Base-by-base conservation (phyloP, 768 basidiomycete species). In the Rhizopogon roseolus region DNA sequence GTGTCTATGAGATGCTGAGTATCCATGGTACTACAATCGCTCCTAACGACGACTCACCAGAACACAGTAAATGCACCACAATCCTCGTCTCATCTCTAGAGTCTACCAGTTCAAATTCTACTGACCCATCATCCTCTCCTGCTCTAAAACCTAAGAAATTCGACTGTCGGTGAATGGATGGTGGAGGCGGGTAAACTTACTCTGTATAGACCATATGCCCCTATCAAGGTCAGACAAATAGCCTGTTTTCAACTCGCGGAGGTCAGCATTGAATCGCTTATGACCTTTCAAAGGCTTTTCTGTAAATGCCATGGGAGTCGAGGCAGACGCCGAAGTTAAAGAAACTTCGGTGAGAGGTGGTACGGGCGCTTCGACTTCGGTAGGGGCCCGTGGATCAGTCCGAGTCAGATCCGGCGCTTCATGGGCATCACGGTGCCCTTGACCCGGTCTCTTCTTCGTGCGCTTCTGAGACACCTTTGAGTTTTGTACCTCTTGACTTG, bases 91-190 rank as follows among this genome's bases (percentile, higher is more conserved):
- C 64, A 7, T 62, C 67, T 37, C 66, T 69, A 28, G 51, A 51
- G n/a, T 75, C 63, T 41, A 67, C 62, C 22, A 85, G 67, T 11
- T 61, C 61, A 29, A 84, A 69, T 50, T 83, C 76, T n/a, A 88
- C 67, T n/a, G 78, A 74, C 14, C 83, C 84, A 57, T 86, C 85
- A 48, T 86, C 85, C 27, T 86, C 84, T 27, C 84, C 84, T 25
- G 73, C 42, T 28, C 69, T 64, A n/a, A 84, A 62, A 49, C 66
- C 85, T 88, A 61, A 11, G 7, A 50, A 14, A 44, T 17, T 41
- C n/a, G 32, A 14, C 6, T 32, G 2, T 46, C 34, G 19, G 19
- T 22, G 27, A 45, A 27, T 29, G 28, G 11, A 38, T 6, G 14
- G 41, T 17, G 39, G 16, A 37, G 19, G 17, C 17, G n/a, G 34